Conservation (phyloP, 805 yeast genomes). For the Lipomyces yamanashiensis region DNA sequence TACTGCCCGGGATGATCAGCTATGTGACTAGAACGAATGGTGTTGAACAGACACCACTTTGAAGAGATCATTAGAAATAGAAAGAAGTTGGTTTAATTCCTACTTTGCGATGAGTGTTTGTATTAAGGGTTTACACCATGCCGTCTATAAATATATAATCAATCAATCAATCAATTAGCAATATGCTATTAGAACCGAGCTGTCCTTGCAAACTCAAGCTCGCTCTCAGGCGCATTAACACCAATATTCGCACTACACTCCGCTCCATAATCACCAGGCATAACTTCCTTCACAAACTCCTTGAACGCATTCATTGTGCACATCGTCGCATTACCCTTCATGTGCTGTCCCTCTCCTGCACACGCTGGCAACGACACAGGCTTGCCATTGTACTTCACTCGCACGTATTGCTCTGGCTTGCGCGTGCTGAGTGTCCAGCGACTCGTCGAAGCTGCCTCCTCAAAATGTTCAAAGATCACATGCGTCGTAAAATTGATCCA, state of each 20-base stretch:
- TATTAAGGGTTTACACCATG: no score
- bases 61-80: no score
- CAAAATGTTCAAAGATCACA: conserved; percentile 34
- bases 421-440: background rate
- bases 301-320: conserved; percentile 28
- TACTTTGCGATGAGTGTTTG: no score
- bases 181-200: no score
- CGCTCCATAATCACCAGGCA: conserved; percentile 9
- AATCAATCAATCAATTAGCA: no score
- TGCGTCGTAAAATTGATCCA: conserved; percentile 37
- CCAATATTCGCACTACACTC: conserved; percentile 15
- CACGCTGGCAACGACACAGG: conserved; percentile 35
- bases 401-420: conserved; percentile 22
- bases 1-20: no score
- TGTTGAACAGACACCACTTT: no score
- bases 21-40: no score
- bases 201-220: background rate
- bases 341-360: conserved; percentile 14
- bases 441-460: background rate
- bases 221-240: background rate
- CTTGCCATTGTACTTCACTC: conserved; percentile 34
- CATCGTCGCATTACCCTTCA: conserved; percentile 15
- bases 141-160: no score
- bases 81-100: no score
- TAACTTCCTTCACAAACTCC: conserved; percentile 14